These are phyloP conservation scores for Colletotrichum phormii DNA, from an alignment of 2,329 filamentous ascomycete genomes.

Conservation along the genomic window DNA sequence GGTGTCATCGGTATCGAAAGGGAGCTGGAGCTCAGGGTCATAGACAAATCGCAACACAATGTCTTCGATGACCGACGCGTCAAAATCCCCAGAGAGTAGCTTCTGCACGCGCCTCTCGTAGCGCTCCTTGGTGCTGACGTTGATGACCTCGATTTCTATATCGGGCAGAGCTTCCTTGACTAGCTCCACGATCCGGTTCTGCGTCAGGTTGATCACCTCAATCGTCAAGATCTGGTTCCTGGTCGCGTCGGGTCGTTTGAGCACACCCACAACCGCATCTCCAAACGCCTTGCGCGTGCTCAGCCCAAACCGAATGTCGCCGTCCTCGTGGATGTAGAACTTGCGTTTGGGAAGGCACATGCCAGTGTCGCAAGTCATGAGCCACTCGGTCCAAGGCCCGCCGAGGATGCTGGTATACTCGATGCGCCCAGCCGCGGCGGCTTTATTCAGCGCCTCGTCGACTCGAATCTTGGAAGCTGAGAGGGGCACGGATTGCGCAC, in stretches of 20 bases:
- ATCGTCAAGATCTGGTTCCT: constrained; percentile 65
- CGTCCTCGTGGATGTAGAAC: not conserved
- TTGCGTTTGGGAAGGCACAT: not conserved
- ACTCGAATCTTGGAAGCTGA: constrained; percentile 38
- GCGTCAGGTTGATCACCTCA: constrained; percentile 59
- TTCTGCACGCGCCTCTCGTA: constrained; percentile 20
- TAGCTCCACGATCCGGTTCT: constrained; percentile 59
- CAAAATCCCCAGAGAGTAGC: constrained; percentile 4
- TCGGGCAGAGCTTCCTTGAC: constrained; percentile 10
- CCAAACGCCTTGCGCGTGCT: constrained; percentile 60
- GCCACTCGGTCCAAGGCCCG: constrained; percentile 53
- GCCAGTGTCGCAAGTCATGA: constrained; percentile 8
- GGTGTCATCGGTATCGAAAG: not conserved
- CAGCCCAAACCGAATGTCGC: constrained; percentile 49
- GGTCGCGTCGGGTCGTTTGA: constrained; percentile 58
- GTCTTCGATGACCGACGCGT: not conserved
- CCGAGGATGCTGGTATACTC: constrained; percentile 51
- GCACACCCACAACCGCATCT: constrained; percentile 57
- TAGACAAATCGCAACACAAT: not conserved
- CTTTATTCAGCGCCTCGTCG: not conserved
- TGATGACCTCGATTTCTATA: constrained; percentile 6
- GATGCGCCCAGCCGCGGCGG: constrained; percentile 29
- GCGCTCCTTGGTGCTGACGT: constrained; percentile 12
- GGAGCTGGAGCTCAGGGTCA: not conserved
- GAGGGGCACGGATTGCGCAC: constrained; percentile 33